Conservation (phyloP, 257 asterid species). For the Echites panduratus region DNA sequence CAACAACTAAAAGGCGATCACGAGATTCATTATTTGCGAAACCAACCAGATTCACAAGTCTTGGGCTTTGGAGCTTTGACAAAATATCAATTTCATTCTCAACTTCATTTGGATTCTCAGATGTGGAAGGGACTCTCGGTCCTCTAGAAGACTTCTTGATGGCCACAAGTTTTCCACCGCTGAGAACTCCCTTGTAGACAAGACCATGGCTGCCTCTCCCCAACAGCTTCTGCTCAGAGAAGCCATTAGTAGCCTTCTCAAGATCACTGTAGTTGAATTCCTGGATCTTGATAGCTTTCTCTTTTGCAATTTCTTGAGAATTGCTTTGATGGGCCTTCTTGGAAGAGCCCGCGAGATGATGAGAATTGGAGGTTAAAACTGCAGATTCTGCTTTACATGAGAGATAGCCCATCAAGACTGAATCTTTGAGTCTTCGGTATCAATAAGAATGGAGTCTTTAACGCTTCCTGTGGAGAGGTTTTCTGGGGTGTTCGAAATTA, state of each 20-base stretch:
- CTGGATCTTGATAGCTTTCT: conserved; percentile 48
- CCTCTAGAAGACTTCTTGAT: conserved; percentile 61
- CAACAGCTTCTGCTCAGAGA: conserved; percentile 55
- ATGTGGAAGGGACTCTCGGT: conserved; percentile 20
- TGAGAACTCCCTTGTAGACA: conserved; percentile 72
- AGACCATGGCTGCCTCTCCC: conserved; percentile 87
- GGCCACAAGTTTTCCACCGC: conserved; percentile 68
- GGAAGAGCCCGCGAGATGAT: conserved; percentile 24
- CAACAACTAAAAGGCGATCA: conserved; percentile 69
- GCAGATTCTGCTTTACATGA: conserved; percentile 82
- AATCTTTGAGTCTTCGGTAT: neutral
- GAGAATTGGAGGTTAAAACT: conserved; percentile 36
- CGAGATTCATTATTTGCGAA: conserved; percentile 34
- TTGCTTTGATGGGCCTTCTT: conserved; percentile 25
- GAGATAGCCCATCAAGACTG: conserved; percentile 65
- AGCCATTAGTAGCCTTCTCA: conserved; percentile 68
- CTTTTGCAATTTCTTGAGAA: conserved; percentile 17
- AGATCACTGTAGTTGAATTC: conserved; percentile 73
- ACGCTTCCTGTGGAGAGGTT: neutral
- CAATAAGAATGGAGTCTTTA: neutral
- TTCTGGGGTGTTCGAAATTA: neutral
- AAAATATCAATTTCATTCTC: conserved; percentile 72
- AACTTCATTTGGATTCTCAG: conserved; percentile 51
- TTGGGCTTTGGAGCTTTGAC: conserved; percentile 56
- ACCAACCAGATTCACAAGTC: conserved; percentile 76